Conservation (phyloP, 257 asterid genomes). For the Scutellaria barbata region DNA sequence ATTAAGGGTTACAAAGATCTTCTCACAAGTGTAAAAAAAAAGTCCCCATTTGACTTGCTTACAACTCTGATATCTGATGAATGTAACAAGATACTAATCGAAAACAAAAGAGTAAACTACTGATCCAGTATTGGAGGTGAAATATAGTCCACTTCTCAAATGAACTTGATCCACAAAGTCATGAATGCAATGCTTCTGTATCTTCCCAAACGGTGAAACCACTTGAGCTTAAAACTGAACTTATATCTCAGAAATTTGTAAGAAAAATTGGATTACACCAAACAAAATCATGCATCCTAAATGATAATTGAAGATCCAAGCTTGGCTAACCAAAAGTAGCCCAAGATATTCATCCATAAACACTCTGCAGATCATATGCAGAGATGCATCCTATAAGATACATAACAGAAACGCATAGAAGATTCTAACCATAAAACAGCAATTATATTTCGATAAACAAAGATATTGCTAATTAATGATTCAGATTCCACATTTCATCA, state of each 20-base stretch:
- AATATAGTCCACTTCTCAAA: no score
- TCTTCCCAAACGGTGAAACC: not conserved
- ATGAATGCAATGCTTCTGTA: not conserved
- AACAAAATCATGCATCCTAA: conserved; percentile 11
- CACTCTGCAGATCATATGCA: conserved; percentile 22
- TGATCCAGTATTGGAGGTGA: no score
- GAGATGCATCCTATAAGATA: not conserved
- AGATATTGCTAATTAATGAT: not conserved
- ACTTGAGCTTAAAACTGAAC: conserved; percentile 17
- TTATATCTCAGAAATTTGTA: not conserved
- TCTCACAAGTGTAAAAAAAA: no score
- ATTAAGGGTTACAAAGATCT: no score
- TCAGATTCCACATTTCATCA: conserved; percentile 28
- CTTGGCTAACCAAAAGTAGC: no score
- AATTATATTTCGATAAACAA: conserved; percentile 1
- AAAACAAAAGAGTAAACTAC: no score
- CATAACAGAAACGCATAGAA: not conserved
- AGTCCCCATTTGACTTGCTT: no score
- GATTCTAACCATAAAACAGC: not conserved
- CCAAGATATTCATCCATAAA: not conserved
- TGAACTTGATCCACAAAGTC: no score
- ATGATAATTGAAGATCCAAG: not conserved
- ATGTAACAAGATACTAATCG: no score
- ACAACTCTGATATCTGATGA: no score
- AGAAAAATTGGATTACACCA: not conserved